A percentile compares a stretch with the other conserved stretches of the same genome.
These are phyloP conservation scores for Penicillium thymicola DNA, from an alignment of 2,329 filamentous ascomycete genomes.

Conservation along the genomic window DNA sequence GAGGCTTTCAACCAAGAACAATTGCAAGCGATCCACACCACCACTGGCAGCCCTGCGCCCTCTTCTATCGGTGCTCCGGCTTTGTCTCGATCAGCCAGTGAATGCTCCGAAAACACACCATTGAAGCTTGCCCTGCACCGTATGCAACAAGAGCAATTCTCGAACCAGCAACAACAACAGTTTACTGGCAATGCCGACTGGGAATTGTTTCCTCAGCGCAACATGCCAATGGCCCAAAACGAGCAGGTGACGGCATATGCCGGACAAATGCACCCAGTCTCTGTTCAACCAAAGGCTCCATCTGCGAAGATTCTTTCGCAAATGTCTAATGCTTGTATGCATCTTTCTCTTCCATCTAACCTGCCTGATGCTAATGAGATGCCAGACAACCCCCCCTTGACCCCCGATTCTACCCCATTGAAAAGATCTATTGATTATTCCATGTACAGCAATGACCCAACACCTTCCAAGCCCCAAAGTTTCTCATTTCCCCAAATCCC, in stretches of 20 bases:
- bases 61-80: constrained; percentile 16
- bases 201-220: constrained; percentile 25
- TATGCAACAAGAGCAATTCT: constrained; percentile 31
- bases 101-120: constrained; percentile 19
- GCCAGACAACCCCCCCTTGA: constrained; percentile 51
- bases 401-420: constrained; percentile 63
- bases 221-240: constrained; percentile 20
- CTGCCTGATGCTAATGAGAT: not conserved
- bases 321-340: constrained; percentile 52
- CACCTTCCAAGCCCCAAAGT: constrained; percentile 40
- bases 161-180: constrained; percentile 23
- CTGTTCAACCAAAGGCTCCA: constrained; percentile 38
- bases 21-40: constrained; percentile 29
- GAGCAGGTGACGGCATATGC: constrained; percentile 24
- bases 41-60: constrained; percentile 31
- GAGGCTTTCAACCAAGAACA: constrained; percentile 32
- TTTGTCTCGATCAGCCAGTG: constrained; percentile 22
- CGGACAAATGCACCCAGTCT: constrained; percentile 33
- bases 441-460: constrained; percentile 39
- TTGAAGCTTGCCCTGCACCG: constrained; percentile 27
- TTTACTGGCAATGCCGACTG: constrained; percentile 25
- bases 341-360: too few relatives aligned
- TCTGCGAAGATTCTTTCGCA: constrained; percentile 50
- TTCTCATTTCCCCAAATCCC: constrained; percentile 32
- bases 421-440: constrained; percentile 38